A percentile compares a stretch with the other conserved stretches of the same genome.
Evolutionary conservation across 2,329 filamentous ascomycete genomes (phyloP).

Genomic region (Xylariaceae sp.): DNA sequence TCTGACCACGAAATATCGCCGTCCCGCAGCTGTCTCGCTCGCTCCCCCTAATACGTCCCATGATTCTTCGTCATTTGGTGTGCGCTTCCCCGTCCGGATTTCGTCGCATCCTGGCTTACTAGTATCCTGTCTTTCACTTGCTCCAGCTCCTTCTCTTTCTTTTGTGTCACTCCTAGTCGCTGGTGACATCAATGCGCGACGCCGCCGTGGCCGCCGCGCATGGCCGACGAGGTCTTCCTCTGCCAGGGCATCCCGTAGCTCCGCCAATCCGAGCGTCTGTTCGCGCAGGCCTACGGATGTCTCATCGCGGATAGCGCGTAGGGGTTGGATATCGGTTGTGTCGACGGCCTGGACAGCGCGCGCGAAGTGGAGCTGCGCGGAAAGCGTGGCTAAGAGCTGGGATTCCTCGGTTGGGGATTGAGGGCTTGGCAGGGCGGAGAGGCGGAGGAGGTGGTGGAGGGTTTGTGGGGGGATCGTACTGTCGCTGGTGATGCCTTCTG

Average conservation of each 20-base stretch:
- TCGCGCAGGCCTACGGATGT: conserved; percentile 50
- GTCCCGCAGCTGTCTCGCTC: conserved; percentile 49
- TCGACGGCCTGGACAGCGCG: conserved; percentile 75
- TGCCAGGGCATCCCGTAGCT: conserved; percentile 50
- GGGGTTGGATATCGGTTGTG: conserved; percentile 64
- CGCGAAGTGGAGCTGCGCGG: conserved; percentile 87
- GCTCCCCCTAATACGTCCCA: conserved; percentile 69
- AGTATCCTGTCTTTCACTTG: neutral
- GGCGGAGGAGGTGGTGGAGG: conserved; percentile 76
- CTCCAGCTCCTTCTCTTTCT: conserved; percentile 1
- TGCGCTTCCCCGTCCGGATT: conserved; percentile 18
- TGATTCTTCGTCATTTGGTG: conserved; percentile 48
- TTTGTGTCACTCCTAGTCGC: neutral
- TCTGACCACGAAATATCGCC: conserved; percentile 73
- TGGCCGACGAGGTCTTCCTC: conserved; percentile 58
- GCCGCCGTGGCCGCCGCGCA: conserved; percentile 32
- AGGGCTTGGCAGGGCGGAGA: conserved; percentile 80
- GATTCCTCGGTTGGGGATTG: conserved; percentile 55
- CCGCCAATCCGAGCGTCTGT: conserved; percentile 53
- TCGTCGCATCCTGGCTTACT: conserved; percentile 2
- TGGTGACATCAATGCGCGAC: conserved; percentile 5
- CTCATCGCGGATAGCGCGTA: conserved; percentile 78
- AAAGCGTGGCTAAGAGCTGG: conserved; percentile 67
- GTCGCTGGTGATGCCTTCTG: conserved; percentile 26
- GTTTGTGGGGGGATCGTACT: conserved; percentile 56